A percentile compares a stretch with the other conserved stretches of the same genome.
Evolutionary conservation across 805 yeast genomes (phyloP).

Genomic region (Hanseniaspora singularis): DNA sequence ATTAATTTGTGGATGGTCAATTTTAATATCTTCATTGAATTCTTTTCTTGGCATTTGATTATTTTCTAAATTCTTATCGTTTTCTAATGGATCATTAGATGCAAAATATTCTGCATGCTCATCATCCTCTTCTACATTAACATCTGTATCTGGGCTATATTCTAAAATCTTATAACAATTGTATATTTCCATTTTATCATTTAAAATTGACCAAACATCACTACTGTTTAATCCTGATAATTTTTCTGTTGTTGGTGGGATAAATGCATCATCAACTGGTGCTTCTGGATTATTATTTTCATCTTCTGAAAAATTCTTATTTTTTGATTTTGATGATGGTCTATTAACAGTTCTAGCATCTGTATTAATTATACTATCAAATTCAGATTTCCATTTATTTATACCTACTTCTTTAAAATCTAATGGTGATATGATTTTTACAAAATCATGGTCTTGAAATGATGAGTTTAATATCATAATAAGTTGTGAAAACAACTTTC

Average conservation of each 20-base stretch:
- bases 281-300: background rate
- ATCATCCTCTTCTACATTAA: constrained; percentile 7
- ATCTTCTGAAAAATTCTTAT: background rate
- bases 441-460: constrained; percentile 90
- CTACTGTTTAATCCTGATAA: constrained; percentile 6
- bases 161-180: constrained; percentile 11
- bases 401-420: constrained; percentile 9
- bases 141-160: constrained; percentile 7
- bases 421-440: constrained; percentile 11
- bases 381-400: constrained; percentile 9
- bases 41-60: no score
- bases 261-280: constrained; percentile 7
- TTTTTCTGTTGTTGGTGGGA: constrained; percentile 13
- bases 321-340: background rate
- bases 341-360: background rate
- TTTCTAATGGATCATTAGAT: no score
- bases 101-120: constrained; percentile 1
- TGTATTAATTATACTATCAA: constrained; percentile 6
- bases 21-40: constrained; percentile 24
- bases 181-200: constrained; percentile 8
- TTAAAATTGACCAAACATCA: constrained; percentile 11
- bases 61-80: no score
- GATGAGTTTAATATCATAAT: constrained; percentile 84
- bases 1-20: constrained; percentile 31
- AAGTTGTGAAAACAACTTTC: constrained; percentile 80